phyloP scores from a whole-genome alignment of 2,329 filamentous ascomycete genomes.

The Ascochyta rabiei region DNA sequence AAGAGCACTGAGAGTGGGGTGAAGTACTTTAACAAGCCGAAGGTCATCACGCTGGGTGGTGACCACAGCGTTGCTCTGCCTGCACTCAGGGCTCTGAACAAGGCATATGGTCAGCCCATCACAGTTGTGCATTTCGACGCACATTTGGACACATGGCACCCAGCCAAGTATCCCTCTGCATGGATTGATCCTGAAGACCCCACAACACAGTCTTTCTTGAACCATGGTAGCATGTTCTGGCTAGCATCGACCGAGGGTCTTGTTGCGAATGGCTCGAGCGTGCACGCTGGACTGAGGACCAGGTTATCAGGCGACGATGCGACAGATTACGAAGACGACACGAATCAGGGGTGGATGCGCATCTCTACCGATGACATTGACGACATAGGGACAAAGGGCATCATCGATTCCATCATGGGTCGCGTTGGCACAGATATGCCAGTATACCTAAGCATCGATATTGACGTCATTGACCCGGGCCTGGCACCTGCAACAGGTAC shows the following conservation, averaged over 20 bases:
- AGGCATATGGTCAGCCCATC: slow-evolving; percentile 52
- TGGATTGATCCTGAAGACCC: slow-evolving; percentile 64
- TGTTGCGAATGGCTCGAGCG: slow-evolving; percentile 73
- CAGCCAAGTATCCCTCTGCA: slow-evolving; percentile 76
- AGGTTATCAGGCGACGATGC: slow-evolving; percentile 68
- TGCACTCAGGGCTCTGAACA: slow-evolving; percentile 56
- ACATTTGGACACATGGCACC: slow-evolving; percentile 87
- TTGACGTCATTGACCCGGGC: slow-evolving; percentile 79
- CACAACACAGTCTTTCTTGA: slow-evolving; percentile 75
- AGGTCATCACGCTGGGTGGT: slow-evolving; percentile 56
- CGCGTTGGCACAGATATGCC: slow-evolving; percentile 75
- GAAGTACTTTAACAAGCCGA: slow-evolving; percentile 52
- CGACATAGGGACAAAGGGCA: slow-evolving; percentile 73
- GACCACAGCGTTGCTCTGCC: slow-evolving; percentile 59
- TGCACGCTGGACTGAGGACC: slow-evolving; percentile 84
- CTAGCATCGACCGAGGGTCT: slow-evolving; percentile 81
- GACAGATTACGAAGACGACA: slow-evolving; percentile 74
- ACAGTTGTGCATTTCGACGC: slow-evolving; percentile 60
- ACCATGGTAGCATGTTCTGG: slow-evolving; percentile 92
- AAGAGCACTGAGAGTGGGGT: slow-evolving; percentile 47
- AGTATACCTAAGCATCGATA: slow-evolving; percentile 82
- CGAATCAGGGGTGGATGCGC: slow-evolving; percentile 76
- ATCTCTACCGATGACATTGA: slow-evolving; percentile 89
- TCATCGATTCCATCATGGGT: slow-evolving; percentile 72
- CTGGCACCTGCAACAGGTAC: slow-evolving; percentile 81